A percentile compares a stretch with the other conserved stretches of the same genome.
Conservation (phyloP, 2,329 filamentous ascomycete genomes). For the Zalaria sp. region DNA sequence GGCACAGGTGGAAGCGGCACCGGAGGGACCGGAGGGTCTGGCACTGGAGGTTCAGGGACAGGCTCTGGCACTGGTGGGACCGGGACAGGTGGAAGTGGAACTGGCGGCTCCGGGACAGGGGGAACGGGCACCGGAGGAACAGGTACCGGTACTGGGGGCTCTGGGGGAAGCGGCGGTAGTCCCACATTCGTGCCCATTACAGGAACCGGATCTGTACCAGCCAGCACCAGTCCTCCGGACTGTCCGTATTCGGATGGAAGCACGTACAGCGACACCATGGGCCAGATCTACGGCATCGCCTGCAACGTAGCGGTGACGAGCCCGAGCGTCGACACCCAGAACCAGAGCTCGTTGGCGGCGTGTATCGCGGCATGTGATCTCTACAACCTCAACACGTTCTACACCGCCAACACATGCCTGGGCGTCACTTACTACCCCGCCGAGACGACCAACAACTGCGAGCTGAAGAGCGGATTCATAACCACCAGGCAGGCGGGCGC, state of each 20-base stretch:
- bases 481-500: conserved; percentile 4
- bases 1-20: background rate
- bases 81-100: background rate
- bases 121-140: background rate
- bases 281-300: conserved; percentile 13
- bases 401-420: conserved; percentile 10
- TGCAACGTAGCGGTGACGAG: conserved; percentile 12
- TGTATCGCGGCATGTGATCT: conserved; percentile 19
- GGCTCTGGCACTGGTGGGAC: background rate
- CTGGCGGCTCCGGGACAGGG: background rate
- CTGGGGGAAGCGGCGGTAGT: background rate
- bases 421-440: conserved; percentile 12
- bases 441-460: conserved; percentile 11
- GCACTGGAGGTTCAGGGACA: background rate
- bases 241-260: conserved; percentile 13
- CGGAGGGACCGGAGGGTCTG: background rate
- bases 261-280: conserved; percentile 11
- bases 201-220: background rate
- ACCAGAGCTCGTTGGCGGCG: conserved; percentile 10
- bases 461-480: conserved; percentile 9
- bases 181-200: background rate
- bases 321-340: conserved; percentile 10
- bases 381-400: conserved; percentile 14
- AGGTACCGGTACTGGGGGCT: background rate
- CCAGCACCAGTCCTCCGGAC: conserved; percentile 8